Percentiles rank a stretch among this genome's conserved stretches.
Conservation (phyloP, 495 filamentous ascomycete genomes). For the Entonaema liquescens region DNA sequence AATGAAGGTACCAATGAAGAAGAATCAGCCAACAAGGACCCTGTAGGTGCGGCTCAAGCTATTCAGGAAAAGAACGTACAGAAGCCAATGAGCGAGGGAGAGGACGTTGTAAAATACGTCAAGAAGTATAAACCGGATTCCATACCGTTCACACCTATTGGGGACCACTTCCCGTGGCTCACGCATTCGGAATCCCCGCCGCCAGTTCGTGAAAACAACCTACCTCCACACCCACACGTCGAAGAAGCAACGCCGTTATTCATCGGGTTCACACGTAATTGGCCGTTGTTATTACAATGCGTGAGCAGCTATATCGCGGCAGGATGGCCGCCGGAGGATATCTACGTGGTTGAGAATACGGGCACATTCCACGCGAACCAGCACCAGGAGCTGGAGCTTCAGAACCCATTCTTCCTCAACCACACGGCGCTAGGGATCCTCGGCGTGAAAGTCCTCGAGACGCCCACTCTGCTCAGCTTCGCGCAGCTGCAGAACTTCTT, state of each 20-base stretch:
- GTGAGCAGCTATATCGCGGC: slow-evolving; percentile 67
- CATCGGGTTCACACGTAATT: slow-evolving; percentile 68
- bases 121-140: slow-evolving; percentile 45
- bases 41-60: slow-evolving; percentile 26
- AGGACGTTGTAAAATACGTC: slow-evolving; percentile 15
- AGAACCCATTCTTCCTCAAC: slow-evolving; percentile 71
- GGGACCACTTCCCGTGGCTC: slow-evolving; percentile 44
- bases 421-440: slow-evolving; percentile 60
- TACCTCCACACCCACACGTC: slow-evolving; percentile 50
- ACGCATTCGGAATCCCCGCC: slow-evolving; percentile 32
- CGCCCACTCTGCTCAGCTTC: slow-evolving; percentile 68
- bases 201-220: slow-evolving; percentile 48
- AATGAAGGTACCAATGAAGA: slow-evolving; percentile 10
- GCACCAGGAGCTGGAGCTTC: slow-evolving; percentile 56
- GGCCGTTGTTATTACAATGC: slow-evolving; percentile 65
- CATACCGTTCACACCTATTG: slow-evolving; percentile 30
- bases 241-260: slow-evolving; percentile 60
- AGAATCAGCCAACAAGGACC: background rate
- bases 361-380: slow-evolving; percentile 65
- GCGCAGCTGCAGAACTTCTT: slow-evolving; percentile 71
- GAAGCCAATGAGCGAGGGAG: slow-evolving; percentile 17
- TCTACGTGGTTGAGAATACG: slow-evolving; percentile 70
- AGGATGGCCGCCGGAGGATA: slow-evolving; percentile 67
- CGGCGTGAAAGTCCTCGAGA: slow-evolving; percentile 63
- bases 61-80: slow-evolving; percentile 36